Evolutionary conservation across 2,329 filamentous ascomycete genomes (phyloP).

Genomic region (Emergomyces orientalis): DNA sequence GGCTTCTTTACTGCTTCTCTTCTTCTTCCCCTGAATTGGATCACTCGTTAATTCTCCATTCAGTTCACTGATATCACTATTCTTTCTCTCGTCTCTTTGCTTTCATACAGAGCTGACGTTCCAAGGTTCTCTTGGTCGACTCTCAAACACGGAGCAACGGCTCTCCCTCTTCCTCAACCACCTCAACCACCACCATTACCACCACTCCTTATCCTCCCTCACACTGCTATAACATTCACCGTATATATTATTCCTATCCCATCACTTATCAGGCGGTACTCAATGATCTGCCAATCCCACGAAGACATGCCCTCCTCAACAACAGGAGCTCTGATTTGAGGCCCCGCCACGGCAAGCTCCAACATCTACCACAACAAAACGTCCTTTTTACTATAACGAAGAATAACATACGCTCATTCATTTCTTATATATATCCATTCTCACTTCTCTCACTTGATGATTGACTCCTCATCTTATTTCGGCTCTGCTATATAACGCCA

Average conservation of each 20-base stretch:
- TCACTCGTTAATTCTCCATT: too few relatives aligned
- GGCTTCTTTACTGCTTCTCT: too few relatives aligned
- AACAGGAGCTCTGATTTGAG: neutral
- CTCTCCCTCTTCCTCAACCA: neutral
- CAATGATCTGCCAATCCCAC: neutral
- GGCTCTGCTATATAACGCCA: neutral
- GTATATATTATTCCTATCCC: neutral
- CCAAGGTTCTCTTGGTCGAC: too few relatives aligned
- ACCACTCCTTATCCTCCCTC: too few relatives aligned
- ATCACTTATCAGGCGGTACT: neutral
- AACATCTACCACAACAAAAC: neutral
- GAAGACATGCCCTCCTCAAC: neutral
- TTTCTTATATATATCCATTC: neutral
- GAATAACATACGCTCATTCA: neutral
- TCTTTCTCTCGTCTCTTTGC: too few relatives aligned
- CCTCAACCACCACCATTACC: neutral
- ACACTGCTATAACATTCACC: neutral
- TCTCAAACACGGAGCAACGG: too few relatives aligned
- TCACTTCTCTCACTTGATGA: neutral
- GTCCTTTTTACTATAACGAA: neutral
- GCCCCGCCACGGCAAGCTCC: neutral
- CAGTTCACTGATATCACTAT: too few relatives aligned
- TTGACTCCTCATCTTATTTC: neutral
- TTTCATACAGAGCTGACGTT: too few relatives aligned
- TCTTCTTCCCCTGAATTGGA: too few relatives aligned